Percentiles rank a stretch among this genome's conserved stretches.
Conservation (phyloP, 2,329 filamentous ascomycete species). For the Cordyceps farinosa region DNA sequence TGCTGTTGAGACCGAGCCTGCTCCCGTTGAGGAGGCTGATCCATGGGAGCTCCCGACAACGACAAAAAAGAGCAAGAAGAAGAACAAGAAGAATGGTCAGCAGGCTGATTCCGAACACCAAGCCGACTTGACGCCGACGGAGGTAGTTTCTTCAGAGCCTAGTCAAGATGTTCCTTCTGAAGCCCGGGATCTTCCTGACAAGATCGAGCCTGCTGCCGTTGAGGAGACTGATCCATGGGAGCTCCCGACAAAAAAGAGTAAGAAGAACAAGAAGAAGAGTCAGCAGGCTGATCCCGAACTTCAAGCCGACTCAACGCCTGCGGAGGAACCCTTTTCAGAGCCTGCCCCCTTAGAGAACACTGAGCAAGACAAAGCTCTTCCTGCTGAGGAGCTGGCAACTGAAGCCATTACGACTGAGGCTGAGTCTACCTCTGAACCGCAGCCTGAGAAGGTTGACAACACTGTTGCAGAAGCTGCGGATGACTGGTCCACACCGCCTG, state of each 20-base stretch:
- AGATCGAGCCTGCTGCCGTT: conserved; percentile 17
- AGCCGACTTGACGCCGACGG: neutral
- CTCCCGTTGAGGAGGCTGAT: conserved; percentile 20
- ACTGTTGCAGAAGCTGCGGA: neutral
- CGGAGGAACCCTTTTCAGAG: neutral
- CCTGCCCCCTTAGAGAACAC: neutral
- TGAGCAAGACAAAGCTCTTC: neutral
- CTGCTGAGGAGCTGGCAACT: neutral
- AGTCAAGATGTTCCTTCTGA: neutral
- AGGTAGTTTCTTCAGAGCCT: neutral
- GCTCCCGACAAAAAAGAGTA: conserved; percentile 19
- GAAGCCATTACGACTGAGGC: neutral
- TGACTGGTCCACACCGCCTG: conserved; percentile 23
- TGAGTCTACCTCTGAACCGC: neutral
- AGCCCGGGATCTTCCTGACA: neutral
- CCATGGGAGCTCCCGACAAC: conserved; percentile 10
- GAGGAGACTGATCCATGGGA: conserved; percentile 20
- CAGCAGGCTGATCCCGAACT: neutral
- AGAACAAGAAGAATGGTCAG: conserved; percentile 18
- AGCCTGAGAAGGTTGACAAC: conserved; percentile 5
- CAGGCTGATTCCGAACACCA: neutral
- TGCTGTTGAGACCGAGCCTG: conserved; percentile 3
- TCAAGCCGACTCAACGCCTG: neutral
- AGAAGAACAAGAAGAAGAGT: conserved; percentile 20
- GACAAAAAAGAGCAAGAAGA: conserved; percentile 21